A percentile compares a stretch with the other conserved stretches of the same genome.
phyloP scores from a whole-genome alignment of 495 filamentous ascomycete species.

The Podospora pseudopauciseta region DNA sequence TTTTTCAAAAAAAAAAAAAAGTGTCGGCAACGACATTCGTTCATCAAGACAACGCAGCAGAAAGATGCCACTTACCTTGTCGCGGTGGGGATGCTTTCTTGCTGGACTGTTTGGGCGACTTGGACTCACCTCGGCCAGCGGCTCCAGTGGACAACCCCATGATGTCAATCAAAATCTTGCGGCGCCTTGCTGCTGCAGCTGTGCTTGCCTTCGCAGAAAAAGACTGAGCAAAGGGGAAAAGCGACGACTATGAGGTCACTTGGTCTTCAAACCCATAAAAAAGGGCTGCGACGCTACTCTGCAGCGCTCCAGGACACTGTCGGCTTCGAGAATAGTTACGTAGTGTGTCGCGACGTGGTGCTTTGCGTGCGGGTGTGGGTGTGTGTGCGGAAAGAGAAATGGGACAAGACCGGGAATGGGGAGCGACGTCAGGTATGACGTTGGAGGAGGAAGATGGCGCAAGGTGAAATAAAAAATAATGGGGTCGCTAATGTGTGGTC shows the following conservation, averaged over 20 bases:
- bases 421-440: slow-evolving; percentile 42
- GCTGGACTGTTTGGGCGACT: slow-evolving; percentile 37
- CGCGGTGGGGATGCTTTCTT: slow-evolving; percentile 30
- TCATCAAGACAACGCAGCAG: slow-evolving; percentile 4
- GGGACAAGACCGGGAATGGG: slow-evolving; percentile 30
- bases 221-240: slow-evolving; percentile 8
- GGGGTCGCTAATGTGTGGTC: slow-evolving; percentile 19
- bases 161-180: slow-evolving; percentile 39
- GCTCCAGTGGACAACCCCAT: slow-evolving; percentile 38
- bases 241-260: slow-evolving; percentile 35
- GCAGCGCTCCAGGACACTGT: slow-evolving; percentile 29
- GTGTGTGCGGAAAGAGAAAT: slow-evolving; percentile 26
- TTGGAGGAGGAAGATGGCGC: slow-evolving; percentile 38
- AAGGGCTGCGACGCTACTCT: slow-evolving; percentile 24
- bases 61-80: slow-evolving; percentile 32
- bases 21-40: slow-evolving; percentile 26
- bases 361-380: slow-evolving; percentile 15
- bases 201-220: not conserved
- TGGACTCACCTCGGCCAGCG: slow-evolving; percentile 35
- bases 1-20: slow-evolving; percentile 1
- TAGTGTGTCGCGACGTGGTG: slow-evolving; percentile 23
- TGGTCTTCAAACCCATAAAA: slow-evolving; percentile 26
- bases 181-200: slow-evolving; percentile 29
- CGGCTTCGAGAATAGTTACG: slow-evolving; percentile 24
- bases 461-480: slow-evolving; percentile 34